A percentile compares a stretch with the other conserved stretches of the same genome.
Evolutionary conservation across 805 yeast species (phyloP).

Genomic region (Metschnikowia rubicola): DNA sequence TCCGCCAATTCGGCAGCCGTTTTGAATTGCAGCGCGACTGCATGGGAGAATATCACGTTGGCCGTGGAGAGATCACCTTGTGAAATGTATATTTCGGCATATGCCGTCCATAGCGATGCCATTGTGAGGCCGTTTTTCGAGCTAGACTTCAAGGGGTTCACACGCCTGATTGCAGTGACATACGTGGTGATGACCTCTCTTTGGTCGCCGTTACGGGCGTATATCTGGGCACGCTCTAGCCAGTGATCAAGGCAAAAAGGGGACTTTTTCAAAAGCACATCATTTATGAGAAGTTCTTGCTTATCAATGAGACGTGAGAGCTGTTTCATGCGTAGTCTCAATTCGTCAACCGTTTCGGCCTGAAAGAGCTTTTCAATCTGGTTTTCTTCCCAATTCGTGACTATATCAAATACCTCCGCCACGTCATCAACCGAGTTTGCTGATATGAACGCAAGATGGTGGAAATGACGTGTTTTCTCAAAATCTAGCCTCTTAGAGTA

Average conservation of each 20-base stretch:
- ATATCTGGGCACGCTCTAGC: slow-evolving; percentile 57
- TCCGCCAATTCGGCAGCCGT: slow-evolving; percentile 61
- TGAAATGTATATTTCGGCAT: slow-evolving; percentile 61
- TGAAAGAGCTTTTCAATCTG: slow-evolving; percentile 24
- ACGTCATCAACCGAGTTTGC: slow-evolving; percentile 60
- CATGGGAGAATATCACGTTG: slow-evolving; percentile 57
- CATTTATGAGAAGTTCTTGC: slow-evolving; percentile 59
- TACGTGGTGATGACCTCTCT: slow-evolving; percentile 46
- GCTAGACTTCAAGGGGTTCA: slow-evolving; percentile 53
- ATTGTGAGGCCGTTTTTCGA: slow-evolving; percentile 31
- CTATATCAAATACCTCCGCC: slow-evolving; percentile 58
- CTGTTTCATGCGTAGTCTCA: slow-evolving; percentile 43
- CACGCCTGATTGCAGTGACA: slow-evolving; percentile 60
- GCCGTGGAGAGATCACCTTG: slow-evolving; percentile 57
- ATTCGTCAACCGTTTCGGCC: slow-evolving; percentile 19
- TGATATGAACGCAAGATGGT: slow-evolving; percentile 45
- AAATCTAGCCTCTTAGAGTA: slow-evolving; percentile 37
- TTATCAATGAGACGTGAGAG: slow-evolving; percentile 56
- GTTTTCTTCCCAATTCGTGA: slow-evolving; percentile 57
- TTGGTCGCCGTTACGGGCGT: slow-evolving; percentile 31
- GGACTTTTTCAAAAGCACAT: slow-evolving; percentile 61
- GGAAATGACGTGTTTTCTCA: slow-evolving; percentile 28
- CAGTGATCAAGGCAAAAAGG: slow-evolving; percentile 63
- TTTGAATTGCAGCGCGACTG: slow-evolving; percentile 67
- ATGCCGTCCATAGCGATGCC: slow-evolving; percentile 64